Conservation (phyloP, 495 filamentous ascomycete genomes). For the Astrothelium macrocarpum region DNA sequence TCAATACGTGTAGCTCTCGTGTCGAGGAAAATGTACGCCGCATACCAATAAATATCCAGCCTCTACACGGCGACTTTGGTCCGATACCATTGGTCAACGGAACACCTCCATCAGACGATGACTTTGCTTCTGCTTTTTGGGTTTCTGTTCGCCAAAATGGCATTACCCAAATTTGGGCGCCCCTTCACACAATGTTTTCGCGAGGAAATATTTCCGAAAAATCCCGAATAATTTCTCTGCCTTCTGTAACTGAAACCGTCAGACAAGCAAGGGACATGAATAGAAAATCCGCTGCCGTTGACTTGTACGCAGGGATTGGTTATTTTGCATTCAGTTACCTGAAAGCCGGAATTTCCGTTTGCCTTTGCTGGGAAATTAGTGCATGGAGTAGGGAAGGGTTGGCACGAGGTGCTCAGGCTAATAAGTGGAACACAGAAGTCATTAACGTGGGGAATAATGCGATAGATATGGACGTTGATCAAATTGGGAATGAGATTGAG, state of each 20-base stretch:
- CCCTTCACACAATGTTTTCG: constrained; percentile 83
- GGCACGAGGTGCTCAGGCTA: constrained; percentile 54
- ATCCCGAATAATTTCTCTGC: constrained; percentile 54
- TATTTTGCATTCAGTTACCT: constrained; percentile 83
- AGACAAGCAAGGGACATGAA: constrained; percentile 17
- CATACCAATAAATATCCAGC: constrained; percentile 50
- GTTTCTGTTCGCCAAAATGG: constrained; percentile 63
- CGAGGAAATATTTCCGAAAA: constrained; percentile 87
- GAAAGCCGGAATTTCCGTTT: constrained; percentile 53
- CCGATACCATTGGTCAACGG: constrained; percentile 28
- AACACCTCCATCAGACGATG: constrained; percentile 29
- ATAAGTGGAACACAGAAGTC: constrained; percentile 53
- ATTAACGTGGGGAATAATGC: constrained; percentile 30
- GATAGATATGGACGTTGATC: constrained; percentile 14
- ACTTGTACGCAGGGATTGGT: constrained; percentile 85
- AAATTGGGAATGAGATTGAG: constrained; percentile 12
- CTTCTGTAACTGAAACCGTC: constrained; percentile 23
- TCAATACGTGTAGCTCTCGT: background rate
- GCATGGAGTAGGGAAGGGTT: constrained; percentile 80
- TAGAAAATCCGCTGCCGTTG: constrained; percentile 49
- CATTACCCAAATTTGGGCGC: constrained; percentile 78
- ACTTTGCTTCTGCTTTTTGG: constrained; percentile 64
- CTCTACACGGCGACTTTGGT: constrained; percentile 61
- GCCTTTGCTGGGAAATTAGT: constrained; percentile 85
- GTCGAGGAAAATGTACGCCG: constrained; percentile 54